Base-by-base conservation (phyloP, 352 stramenopile genomes). In the Pythium sukuiense region DNA sequence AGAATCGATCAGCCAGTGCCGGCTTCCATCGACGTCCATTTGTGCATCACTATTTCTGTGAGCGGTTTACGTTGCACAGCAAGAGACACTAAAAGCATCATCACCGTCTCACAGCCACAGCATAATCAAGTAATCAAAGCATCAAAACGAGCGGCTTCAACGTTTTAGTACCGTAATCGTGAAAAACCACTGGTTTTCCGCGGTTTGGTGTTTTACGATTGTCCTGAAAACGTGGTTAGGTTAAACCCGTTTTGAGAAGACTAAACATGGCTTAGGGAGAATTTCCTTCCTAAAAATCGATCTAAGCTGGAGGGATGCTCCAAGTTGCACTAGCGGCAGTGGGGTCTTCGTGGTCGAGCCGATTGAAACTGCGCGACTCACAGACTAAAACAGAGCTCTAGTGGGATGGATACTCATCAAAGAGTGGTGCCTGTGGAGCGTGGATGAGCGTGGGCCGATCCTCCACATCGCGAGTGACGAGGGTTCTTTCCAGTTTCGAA, bases 31-130 rank as follows among this genome's bases (percentile, higher is more conserved):
- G 8, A 9, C 32, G 39, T 48, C 39, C 39, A 48, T 48, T 48
- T 48, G 6, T 48, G 39, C 5, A 16, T 8, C 39, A 48, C 39
- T 48, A 48, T 48, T 48, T 48, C 13, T 48, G 39, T 13, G 12
- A 24, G 39, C 1, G 14, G 39, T 48, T 26, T 48, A 48, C 39
- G 39, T n/a, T 48, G 39, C 39, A 1, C 39, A 24, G 14, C 39
- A 48, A 48, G 39, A 48, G 39, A 48, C 39, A 48, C 16, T 8
- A 48, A 48, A 48, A 48, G 39, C 39, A 48, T 48, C 8, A 48
- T 48, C 39, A 48, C 39, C 39, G 39, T 48, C 39, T 48, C 39
- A 48, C 39, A 6, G 24, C 5, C 13, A 3, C 39, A 48, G 39
- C 39, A 48, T 48, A 48, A 48, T 48, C 39, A 48, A n/a, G 24